Evolutionary conservation across 2,329 filamentous ascomycete genomes (phyloP), one percentile per base, ranked within the genome.

Genomic region (Fusarium sp.): DNA sequence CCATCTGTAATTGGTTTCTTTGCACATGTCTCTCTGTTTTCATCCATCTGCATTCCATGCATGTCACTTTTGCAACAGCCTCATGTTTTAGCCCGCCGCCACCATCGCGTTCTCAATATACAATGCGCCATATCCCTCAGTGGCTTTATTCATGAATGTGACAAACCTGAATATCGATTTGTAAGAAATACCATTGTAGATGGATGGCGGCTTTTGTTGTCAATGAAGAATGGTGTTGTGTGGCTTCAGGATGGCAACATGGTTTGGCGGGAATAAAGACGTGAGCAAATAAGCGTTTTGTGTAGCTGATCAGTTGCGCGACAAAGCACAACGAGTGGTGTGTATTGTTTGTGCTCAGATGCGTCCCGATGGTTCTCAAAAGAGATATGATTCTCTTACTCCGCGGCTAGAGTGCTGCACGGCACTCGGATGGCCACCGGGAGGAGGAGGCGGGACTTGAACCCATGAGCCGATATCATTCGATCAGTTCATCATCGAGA

Each of bases 31-130:
- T 48, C 8, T 46, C 5, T 63, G 40, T 45, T 68, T 54, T 40
- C 58, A 45, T 68, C 30, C 8, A 45, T 41, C 18, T 41, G 16
- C 63, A 68, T 68, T 68, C 65, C 63, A 67, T 25, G 53, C 32
- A 48, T 51, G 63, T 61, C 63, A 45, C 42, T 34, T 25, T 34
- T 12, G 25, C 34, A 43, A 34, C 18, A 25, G 28, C 27, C 42
- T 56, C 30, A 37, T 43, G 28, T 30, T 42, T 51, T 58, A 40
- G 57, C 20, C 16, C 41, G 20, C 32, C 23, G 13, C 43, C 32
- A 41, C 50, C 66, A 57, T 45, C 50, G 34, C 25, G 18, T 42
- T 51, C 12, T 34, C 51, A 28, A 55, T 40, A 34, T 28, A 27
- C 54, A 43, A 13, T 43, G 28, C 34, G 55, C 21, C 42, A 49